Conservation (phyloP, 139 green algal species). For the Spirogloea muscicola region DNA sequence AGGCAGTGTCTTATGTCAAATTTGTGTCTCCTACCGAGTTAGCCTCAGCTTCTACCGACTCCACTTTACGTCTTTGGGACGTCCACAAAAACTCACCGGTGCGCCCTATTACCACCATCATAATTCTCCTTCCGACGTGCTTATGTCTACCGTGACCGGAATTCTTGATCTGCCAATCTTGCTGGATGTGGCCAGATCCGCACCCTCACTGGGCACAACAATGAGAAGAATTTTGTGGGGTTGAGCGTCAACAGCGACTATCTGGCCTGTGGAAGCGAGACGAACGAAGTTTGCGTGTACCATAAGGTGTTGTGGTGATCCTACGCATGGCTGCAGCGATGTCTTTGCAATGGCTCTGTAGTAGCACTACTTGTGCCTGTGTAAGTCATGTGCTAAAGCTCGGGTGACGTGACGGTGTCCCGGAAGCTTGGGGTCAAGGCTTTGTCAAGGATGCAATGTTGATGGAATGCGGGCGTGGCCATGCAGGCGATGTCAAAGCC, state of each 20-base stretch:
- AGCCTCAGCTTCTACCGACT: slow-evolving; percentile 84
- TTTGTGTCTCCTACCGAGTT: slow-evolving; percentile 66
- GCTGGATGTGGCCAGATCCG: slow-evolving; percentile 34
- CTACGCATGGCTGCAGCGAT: too few species aligned
- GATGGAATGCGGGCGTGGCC: too few species aligned
- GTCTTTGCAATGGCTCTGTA: too few species aligned
- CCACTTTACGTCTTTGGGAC: slow-evolving; percentile 56
- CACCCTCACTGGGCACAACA: slow-evolving; percentile 67
- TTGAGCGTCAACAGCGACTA: slow-evolving; percentile 64
- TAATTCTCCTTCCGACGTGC: too few species aligned
- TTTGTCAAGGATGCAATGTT: too few species aligned
- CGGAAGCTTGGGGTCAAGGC: too few species aligned
- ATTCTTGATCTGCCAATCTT: too few species aligned
- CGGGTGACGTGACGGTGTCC: too few species aligned
- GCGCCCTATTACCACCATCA: too few species aligned
- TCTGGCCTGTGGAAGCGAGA: slow-evolving; percentile 82
- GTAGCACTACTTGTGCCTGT: too few species aligned
- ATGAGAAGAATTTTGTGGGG: slow-evolving; percentile 95
- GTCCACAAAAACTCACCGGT: slow-evolving; percentile 38
- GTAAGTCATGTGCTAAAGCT: too few species aligned
- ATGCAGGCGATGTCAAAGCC: slow-evolving; percentile 49
- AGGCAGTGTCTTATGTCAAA: slow-evolving; percentile 87
- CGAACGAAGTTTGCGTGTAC: slow-evolving; percentile 71
- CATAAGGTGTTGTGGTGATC: slow-evolving; percentile 59
- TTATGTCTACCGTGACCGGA: too few species aligned